phyloP scores from a whole-genome alignment of 140 eudicot species.

The Erigeron philadelphicus region DNA sequence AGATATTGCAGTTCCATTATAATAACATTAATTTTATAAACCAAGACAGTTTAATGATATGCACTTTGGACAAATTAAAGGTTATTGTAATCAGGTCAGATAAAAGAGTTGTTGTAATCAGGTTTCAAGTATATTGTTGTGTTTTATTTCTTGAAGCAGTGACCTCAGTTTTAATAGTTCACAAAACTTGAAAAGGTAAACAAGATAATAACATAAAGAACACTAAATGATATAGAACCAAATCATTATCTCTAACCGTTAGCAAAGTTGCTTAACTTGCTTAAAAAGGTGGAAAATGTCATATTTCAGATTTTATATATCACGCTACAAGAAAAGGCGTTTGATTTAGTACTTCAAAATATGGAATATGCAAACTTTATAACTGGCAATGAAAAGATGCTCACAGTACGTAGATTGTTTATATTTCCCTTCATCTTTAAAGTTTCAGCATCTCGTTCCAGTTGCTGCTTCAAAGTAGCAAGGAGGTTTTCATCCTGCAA shows the following conservation, averaged over 20 bases:
- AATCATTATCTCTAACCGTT: too few species aligned
- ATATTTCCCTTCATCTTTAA: constrained; percentile 66
- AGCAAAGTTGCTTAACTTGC: background rate
- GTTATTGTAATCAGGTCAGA: too few species aligned
- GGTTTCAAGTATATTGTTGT: too few species aligned
- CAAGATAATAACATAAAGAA: too few species aligned
- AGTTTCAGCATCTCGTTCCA: constrained; percentile 77
- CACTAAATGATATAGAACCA: too few species aligned
- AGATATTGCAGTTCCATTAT: background rate
- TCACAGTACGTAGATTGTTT: constrained; percentile 64
- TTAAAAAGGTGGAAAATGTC: constrained; percentile 8
- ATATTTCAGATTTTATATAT: background rate
- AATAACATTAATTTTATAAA: too few species aligned
- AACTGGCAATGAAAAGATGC: constrained; percentile 22
- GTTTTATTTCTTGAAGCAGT: too few species aligned
- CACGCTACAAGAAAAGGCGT: background rate
- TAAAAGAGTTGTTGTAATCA: too few species aligned
- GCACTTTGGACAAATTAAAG: too few species aligned
- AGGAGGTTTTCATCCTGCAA: constrained; percentile 77
- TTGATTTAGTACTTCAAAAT: background rate
- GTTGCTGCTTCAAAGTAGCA: constrained; percentile 68
- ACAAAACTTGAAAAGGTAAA: too few species aligned
- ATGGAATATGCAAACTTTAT: constrained; percentile 7
- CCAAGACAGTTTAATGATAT: too few species aligned
- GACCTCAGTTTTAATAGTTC: too few species aligned